These are phyloP conservation scores for Arachis stenosperma DNA, from an alignment of 306 rosid genomes.

Conservation along the genomic window DNA sequence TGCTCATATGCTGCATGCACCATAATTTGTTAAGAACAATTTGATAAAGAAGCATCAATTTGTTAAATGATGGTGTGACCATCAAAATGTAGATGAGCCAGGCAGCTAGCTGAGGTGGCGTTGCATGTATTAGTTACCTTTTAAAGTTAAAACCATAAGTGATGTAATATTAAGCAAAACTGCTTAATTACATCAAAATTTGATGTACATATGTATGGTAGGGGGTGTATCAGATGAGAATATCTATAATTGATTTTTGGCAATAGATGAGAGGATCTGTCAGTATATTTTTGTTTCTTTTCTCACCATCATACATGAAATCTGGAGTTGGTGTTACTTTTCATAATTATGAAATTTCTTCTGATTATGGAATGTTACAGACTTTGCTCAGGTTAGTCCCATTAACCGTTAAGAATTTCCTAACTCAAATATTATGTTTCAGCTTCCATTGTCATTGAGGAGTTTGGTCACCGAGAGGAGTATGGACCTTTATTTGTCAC, in stretches of 20 bases:
- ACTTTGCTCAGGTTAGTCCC: slow-evolving; percentile 19
- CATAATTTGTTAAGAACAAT: slow-evolving; percentile 11
- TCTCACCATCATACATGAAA: background rate
- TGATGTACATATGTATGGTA: background rate
- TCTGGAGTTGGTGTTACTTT: slow-evolving; percentile 8
- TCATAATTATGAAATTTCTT: background rate
- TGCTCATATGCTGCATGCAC: slow-evolving; percentile 4
- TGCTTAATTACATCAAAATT: background rate
- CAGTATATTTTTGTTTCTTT: background rate
- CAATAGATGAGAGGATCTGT: no score
- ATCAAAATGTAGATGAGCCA: background rate
- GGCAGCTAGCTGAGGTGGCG: background rate
- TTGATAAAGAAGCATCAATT: background rate
- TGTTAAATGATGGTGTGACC: background rate
- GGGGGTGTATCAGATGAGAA: background rate
- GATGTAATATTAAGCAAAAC: background rate
- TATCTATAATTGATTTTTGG: no score
- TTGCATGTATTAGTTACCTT: background rate
- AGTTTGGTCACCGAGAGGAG: slow-evolving; percentile 84
- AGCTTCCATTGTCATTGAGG: slow-evolving; percentile 94
- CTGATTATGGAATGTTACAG: slow-evolving; percentile 7
- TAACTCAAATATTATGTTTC: slow-evolving; percentile 46
- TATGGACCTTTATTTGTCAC: slow-evolving; percentile 82
- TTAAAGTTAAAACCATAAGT: background rate
- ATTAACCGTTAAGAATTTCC: slow-evolving; percentile 28